Evolutionary conservation across 202 grass and related monocot genomes (phyloP).

Genomic region (Zizania palustris): DNA sequence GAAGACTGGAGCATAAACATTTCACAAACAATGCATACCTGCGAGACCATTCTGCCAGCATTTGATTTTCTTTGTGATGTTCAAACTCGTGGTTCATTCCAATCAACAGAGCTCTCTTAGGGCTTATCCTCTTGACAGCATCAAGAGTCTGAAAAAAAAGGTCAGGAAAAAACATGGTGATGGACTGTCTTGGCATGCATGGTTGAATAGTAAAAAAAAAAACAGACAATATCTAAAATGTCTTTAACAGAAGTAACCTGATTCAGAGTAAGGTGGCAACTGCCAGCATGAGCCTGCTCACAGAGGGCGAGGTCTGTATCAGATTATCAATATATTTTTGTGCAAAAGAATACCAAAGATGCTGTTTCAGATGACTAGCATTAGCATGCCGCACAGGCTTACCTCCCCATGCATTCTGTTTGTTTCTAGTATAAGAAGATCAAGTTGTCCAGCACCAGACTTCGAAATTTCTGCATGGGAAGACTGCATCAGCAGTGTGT

Average conservation of each 20-base stretch:
- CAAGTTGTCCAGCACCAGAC: conserved; percentile 60
- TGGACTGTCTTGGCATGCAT: not conserved
- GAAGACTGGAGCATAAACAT: not conserved
- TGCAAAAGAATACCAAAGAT: not conserved
- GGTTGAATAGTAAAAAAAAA: not conserved
- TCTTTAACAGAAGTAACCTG: conserved; percentile 43
- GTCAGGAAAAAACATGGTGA: not conserved
- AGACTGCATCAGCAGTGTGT: conserved; percentile 17
- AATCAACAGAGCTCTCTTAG: conserved; percentile 59
- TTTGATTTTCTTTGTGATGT: conserved; percentile 54
- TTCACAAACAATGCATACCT: conserved; percentile 32
- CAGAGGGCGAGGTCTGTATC: conserved; percentile 17
- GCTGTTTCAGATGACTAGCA: not conserved
- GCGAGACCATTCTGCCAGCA: conserved; percentile 56
- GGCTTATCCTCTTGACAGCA: conserved; percentile 61
- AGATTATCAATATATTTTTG: conserved; percentile 8
- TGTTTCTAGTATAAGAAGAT: conserved; percentile 61
- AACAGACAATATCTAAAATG: not conserved
- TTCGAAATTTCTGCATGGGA: conserved; percentile 56
- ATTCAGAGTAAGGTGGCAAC: conserved; percentile 50
- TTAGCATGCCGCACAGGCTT: conserved; percentile 10
- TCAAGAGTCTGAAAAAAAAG: conserved; percentile 48
- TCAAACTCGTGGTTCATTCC: conserved; percentile 73
- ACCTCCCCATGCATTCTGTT: conserved; percentile 48
- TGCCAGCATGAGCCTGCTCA: conserved; percentile 48